phyloP scores from a whole-genome alignment of 495 filamentous ascomycete species.

The Rostrohypoxylon terebratum region DNA sequence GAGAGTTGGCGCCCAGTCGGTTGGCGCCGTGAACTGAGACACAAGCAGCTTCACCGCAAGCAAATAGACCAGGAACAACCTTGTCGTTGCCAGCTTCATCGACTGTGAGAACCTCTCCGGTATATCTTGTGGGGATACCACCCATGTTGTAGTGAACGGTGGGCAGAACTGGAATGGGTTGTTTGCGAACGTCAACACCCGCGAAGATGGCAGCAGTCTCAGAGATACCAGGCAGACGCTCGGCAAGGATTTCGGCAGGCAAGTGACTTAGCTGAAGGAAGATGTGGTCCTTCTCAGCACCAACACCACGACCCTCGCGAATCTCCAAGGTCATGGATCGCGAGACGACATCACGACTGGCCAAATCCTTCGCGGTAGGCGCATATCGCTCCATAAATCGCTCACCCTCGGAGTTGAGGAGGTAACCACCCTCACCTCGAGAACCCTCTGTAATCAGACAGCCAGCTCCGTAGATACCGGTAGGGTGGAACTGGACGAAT shows the following conservation, averaged over 20 bases:
- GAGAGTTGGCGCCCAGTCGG: conserved; percentile 96
- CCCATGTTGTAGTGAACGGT: conserved; percentile 99
- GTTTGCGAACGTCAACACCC: conserved; percentile 94
- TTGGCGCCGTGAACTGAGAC: conserved; percentile 98
- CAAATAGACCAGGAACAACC: conserved; percentile 94
- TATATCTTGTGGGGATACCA: conserved; percentile 97
- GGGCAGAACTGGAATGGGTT: conserved; percentile 95
- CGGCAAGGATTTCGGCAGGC: conserved; percentile 88
- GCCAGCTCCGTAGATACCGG: conserved; percentile 98
- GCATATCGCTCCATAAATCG: conserved; percentile 99
- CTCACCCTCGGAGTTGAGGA: conserved; percentile 96
- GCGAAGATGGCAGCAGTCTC: conserved; percentile 97
- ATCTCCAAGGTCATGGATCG: conserved; percentile 98
- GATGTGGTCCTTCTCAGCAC: conserved; percentile 96
- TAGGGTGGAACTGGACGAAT: conserved; percentile 99
- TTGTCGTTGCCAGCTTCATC: conserved; percentile 87
- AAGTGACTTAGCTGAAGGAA: conserved; percentile 96
- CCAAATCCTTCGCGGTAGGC: conserved; percentile 96
- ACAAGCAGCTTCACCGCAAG: conserved; percentile 95
- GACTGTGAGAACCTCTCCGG: conserved; percentile 90
- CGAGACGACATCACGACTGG: conserved; percentile 91
- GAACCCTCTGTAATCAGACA: conserved; percentile 98
- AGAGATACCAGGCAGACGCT: conserved; percentile 97
- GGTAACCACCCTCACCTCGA: conserved; percentile 97
- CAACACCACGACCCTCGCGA: conserved; percentile 94